A percentile compares a stretch with the other conserved stretches of the same genome.
Conservation (phyloP, 148 eudicot genomes). For the Amaranthus palmeri region DNA sequence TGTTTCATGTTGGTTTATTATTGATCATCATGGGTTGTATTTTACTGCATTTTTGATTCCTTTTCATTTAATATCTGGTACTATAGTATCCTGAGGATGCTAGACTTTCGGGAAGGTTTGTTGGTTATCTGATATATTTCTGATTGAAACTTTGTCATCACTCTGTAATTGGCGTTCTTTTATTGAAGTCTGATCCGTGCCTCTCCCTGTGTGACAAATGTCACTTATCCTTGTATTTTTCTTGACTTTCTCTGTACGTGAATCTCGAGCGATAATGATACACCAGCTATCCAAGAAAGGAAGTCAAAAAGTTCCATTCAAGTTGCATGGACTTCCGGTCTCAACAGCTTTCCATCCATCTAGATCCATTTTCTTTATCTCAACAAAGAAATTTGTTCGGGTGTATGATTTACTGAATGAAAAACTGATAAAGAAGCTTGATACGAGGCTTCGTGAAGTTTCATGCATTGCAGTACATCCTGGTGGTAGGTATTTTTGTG, state of each 20-base stretch:
- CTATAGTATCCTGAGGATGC: neutral
- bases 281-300: slow-evolving; percentile 82
- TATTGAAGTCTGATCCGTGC: neutral
- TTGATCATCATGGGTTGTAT: too few species aligned
- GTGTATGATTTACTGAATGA: slow-evolving; percentile 81
- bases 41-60: too few species aligned
- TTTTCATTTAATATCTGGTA: too few species aligned
- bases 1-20: too few species aligned
- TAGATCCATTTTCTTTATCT: slow-evolving; percentile 68
- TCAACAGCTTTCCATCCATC: slow-evolving; percentile 81
- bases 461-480: slow-evolving; percentile 90
- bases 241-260: slow-evolving; percentile 73
- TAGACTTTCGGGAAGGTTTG: neutral
- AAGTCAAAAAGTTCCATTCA: slow-evolving; percentile 66
- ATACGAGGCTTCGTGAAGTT: slow-evolving; percentile 70
- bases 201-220: neutral
- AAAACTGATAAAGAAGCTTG: slow-evolving; percentile 76
- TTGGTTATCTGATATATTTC: neutral
- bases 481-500: slow-evolving; percentile 50
- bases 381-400: slow-evolving; percentile 87
- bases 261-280: slow-evolving; percentile 74
- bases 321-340: slow-evolving; percentile 90
- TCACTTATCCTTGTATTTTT: slow-evolving; percentile 22
- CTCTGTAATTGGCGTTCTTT: neutral
- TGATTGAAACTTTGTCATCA: neutral